phyloP scores from a whole-genome alignment of 23 red algal species.

The Rhodosorus marinus region DNA sequence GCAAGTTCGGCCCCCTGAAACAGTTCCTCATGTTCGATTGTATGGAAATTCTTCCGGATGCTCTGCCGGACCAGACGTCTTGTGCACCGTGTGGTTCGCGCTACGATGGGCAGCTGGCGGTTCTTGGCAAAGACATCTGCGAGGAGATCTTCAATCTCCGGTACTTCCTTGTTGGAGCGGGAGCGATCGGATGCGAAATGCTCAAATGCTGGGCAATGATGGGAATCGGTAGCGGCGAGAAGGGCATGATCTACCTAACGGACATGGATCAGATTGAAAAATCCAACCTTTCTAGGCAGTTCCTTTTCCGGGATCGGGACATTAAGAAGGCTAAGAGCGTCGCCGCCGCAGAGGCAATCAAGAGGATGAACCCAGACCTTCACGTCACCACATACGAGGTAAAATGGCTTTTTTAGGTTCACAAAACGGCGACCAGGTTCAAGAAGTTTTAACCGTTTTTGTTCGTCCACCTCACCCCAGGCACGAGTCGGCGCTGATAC shows the following conservation, averaged over 20 bases:
- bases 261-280: slow-evolving; percentile 99
- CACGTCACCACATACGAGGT: slow-evolving; percentile 41
- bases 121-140: slow-evolving; percentile 44
- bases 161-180: slow-evolving; percentile 95
- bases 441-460: background rate
- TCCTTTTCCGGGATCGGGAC: slow-evolving; percentile 87
- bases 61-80: slow-evolving; percentile 47
- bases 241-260: slow-evolving; percentile 65
- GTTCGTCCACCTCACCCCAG: no score
- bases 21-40: slow-evolving; percentile 87
- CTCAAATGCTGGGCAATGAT: slow-evolving; percentile 93
- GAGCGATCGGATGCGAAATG: slow-evolving; percentile 91
- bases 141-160: slow-evolving; percentile 38
- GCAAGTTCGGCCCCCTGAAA: slow-evolving; percentile 87
- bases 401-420: no score
- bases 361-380: slow-evolving; percentile 49
- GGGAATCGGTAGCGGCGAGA: slow-evolving; percentile 52
- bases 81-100: slow-evolving; percentile 36
- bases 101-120: slow-evolving; percentile 96
- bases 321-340: slow-evolving; percentile 78
- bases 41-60: slow-evolving; percentile 50
- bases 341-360: slow-evolving; percentile 53
- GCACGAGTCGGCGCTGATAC: slow-evolving; percentile 86
- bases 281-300: slow-evolving; percentile 83
- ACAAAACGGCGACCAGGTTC: background rate